phyloP scores from a whole-genome alignment of 2,329 filamentous ascomycete species.

The Beauveria pseudobassiana region DNA sequence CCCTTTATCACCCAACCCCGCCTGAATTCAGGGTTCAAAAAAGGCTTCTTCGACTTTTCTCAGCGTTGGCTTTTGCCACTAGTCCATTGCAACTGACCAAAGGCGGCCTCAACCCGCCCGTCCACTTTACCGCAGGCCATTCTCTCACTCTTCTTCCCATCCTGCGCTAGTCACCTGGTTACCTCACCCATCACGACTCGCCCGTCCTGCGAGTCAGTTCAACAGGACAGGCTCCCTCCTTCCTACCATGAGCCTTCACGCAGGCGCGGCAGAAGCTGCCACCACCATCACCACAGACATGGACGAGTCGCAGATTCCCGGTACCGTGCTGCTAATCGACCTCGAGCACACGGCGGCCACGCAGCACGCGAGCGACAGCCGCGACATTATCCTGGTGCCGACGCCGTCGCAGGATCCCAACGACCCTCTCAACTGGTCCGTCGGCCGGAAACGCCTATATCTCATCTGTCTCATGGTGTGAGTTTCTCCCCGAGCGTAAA shows the following conservation, averaged over 20 bases:
- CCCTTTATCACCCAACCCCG: too few relatives aligned
- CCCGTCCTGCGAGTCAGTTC: neutral
- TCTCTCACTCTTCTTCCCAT: neutral
- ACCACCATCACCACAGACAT: neutral
- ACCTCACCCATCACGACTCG: neutral
- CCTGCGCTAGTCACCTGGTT: too few relatives aligned
- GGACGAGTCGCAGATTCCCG: slow-evolving; percentile 22
- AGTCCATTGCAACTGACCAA: too few relatives aligned
- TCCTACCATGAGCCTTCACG: neutral
- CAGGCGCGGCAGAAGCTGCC: neutral
- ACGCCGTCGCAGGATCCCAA: slow-evolving; percentile 41
- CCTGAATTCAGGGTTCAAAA: too few relatives aligned
- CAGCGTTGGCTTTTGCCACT: too few relatives aligned
- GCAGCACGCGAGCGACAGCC: slow-evolving; percentile 24
- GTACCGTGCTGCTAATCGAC: slow-evolving; percentile 35
- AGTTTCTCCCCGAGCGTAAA: slow-evolving; percentile 8
- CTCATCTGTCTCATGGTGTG: slow-evolving; percentile 24
- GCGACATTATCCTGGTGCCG: slow-evolving; percentile 43
- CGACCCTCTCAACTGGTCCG: slow-evolving; percentile 45
- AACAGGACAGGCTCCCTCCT: neutral
- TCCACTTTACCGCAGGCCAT: too few relatives aligned
- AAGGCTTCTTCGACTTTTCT: too few relatives aligned
- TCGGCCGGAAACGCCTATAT: slow-evolving; percentile 19
- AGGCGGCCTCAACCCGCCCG: too few relatives aligned
- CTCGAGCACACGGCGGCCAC: slow-evolving; percentile 25